Conservation (phyloP, 208 protist genomes). For the Leishmania tarentolae region DNA sequence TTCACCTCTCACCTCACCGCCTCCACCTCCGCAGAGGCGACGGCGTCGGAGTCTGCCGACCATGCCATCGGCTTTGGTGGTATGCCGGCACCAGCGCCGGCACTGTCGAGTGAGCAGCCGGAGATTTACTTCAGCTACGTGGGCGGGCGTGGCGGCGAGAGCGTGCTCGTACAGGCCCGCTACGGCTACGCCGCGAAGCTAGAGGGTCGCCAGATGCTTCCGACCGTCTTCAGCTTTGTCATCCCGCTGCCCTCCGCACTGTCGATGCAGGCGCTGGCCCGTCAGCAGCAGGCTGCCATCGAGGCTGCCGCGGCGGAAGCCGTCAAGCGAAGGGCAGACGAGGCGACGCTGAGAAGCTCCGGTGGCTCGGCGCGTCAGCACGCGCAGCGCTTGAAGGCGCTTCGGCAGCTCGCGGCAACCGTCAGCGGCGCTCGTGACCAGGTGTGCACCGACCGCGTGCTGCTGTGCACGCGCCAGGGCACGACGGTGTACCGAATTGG, state of each 20-base stretch:
- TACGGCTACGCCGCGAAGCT: constrained; percentile 76
- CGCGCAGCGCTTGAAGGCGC: constrained; percentile 32
- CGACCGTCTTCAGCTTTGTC: constrained; percentile 47
- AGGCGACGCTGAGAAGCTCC: neutral
- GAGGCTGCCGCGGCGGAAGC: constrained; percentile 26
- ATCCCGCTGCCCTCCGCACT: constrained; percentile 52
- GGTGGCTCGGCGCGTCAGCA: constrained; percentile 19
- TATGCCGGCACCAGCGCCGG: constrained; percentile 10
- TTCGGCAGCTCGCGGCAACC: constrained; percentile 30
- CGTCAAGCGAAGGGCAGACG: constrained; percentile 5
- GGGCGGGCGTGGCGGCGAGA: constrained; percentile 66
- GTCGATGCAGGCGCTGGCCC: constrained; percentile 49
- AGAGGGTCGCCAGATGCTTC: constrained; percentile 54
- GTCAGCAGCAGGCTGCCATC: constrained; percentile 47
- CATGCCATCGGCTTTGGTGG: neutral
- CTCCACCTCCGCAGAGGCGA: neutral
- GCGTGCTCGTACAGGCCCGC: constrained; percentile 61
- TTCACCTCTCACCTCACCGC: constrained; percentile 46
- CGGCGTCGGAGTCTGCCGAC: constrained; percentile 1
- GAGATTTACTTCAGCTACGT: constrained; percentile 70
- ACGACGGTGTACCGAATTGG: constrained; percentile 62
- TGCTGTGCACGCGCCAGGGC: constrained; percentile 70
- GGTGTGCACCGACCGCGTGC: constrained; percentile 38
- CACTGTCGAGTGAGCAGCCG: constrained; percentile 31
- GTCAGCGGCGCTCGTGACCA: constrained; percentile 24